A percentile compares a stretch with the other conserved stretches of the same genome.
Evolutionary conservation across 495 filamentous ascomycete genomes (phyloP).

Genomic region (Trichoderma gamsii): DNA sequence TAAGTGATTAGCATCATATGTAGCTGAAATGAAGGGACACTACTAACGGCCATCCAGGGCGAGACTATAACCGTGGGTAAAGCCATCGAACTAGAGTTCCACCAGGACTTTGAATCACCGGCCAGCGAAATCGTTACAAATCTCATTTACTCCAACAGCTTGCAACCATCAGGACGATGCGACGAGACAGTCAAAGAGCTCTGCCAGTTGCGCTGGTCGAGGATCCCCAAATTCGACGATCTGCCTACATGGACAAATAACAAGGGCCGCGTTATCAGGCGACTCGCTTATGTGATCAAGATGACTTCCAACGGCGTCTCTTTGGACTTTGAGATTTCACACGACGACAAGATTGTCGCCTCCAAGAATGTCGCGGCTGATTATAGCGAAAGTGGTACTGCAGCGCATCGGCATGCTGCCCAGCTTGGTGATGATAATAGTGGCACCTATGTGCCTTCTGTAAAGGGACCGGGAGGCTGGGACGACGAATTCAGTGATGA

Average conservation of each 20-base stretch:
- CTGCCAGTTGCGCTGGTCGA: neutral
- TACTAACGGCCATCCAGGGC: constrained; percentile 7
- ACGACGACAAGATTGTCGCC: neutral
- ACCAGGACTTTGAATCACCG: neutral
- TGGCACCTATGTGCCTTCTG: neutral
- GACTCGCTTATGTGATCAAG: neutral
- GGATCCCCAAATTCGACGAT: neutral
- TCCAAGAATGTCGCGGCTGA: neutral
- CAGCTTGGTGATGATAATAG: neutral
- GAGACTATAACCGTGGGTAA: neutral
- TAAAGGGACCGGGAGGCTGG: neutral
- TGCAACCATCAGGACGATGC: neutral
- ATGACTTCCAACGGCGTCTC: constrained; percentile 10
- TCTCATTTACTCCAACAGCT: constrained; percentile 1
- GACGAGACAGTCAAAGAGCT: constrained; percentile 9
- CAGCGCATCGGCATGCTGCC: neutral
- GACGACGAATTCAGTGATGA: no score
- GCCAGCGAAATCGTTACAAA: neutral
- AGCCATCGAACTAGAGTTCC: neutral
- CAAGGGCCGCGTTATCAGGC: neutral
- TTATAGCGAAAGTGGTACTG: neutral
- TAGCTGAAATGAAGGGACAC: neutral
- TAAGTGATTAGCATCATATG: neutral
- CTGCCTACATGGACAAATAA: neutral
- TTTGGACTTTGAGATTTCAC: constrained; percentile 5